phyloP scores from a whole-genome alignment of 2,329 filamentous ascomycete species.

The Verticillium dahliae region DNA sequence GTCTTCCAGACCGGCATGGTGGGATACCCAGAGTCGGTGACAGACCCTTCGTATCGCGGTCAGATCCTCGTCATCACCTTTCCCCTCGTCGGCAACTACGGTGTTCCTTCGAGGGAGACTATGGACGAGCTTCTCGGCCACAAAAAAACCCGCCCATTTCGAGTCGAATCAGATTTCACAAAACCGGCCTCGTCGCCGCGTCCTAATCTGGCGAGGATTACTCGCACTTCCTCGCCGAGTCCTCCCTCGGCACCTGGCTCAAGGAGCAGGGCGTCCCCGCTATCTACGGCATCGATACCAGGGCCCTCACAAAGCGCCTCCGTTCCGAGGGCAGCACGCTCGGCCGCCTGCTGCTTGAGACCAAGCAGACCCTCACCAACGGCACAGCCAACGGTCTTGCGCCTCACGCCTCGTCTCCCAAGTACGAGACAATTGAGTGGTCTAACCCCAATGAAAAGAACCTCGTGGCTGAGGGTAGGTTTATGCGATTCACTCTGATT shows the following conservation, averaged over 20 bases:
- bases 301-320: slow-evolving; percentile 89
- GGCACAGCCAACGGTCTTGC: slow-evolving; percentile 28
- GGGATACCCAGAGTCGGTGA: slow-evolving; percentile 91
- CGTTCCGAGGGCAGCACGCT: slow-evolving; percentile 94
- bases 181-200: slow-evolving; percentile 83
- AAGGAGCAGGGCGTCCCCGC: slow-evolving; percentile 93
- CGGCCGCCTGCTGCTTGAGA: slow-evolving; percentile 74
- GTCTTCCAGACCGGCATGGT: slow-evolving; percentile 99
- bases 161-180: slow-evolving; percentile 92
- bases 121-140: slow-evolving; percentile 80
- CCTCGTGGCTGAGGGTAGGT: slow-evolving; percentile 87
- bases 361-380: slow-evolving; percentile 40
- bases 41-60: slow-evolving; percentile 79
- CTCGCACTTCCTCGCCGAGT: slow-evolving; percentile 87
- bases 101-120: slow-evolving; percentile 80
- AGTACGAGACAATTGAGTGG: slow-evolving; percentile 82
- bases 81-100: slow-evolving; percentile 94
- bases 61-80: slow-evolving; percentile 97
- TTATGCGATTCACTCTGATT: slow-evolving; percentile 8
- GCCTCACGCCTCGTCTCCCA: slow-evolving; percentile 14
- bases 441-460: slow-evolving; percentile 88
- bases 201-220: slow-evolving; percentile 93
- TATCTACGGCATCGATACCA: slow-evolving; percentile 91
- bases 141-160: slow-evolving; percentile 87
- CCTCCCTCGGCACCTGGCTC: slow-evolving; percentile 88